Conservation (phyloP, 768 basidiomycete genomes). For the Psilocybe azurescens region DNA sequence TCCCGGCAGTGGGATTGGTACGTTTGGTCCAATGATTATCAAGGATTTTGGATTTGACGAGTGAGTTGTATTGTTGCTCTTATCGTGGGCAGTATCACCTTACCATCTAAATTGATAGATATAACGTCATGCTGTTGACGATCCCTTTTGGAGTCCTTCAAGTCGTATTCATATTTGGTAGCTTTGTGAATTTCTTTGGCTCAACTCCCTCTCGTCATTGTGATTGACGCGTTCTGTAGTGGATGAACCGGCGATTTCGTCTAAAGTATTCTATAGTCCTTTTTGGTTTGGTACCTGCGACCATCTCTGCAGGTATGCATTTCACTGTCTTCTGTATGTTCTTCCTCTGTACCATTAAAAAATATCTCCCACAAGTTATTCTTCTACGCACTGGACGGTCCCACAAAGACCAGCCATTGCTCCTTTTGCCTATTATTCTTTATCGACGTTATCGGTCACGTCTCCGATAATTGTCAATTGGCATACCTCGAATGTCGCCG, state of each 20-base stretch:
- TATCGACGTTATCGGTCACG: slow-evolving; percentile 26
- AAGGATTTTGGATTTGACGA: slow-evolving; percentile 37
- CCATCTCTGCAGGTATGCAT: slow-evolving; percentile 27
- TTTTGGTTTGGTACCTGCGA: slow-evolving; percentile 25
- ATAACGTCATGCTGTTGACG: slow-evolving; percentile 35
- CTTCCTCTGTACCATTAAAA: background rate
- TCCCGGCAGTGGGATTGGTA: slow-evolving; percentile 29
- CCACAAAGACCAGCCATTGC: slow-evolving; percentile 28
- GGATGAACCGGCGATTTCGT: slow-evolving; percentile 30
- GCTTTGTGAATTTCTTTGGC: slow-evolving; percentile 28
- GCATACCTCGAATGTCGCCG: slow-evolving; percentile 41
- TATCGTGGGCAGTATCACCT: background rate
- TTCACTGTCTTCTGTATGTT: background rate
- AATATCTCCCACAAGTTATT: slow-evolving; percentile 23
- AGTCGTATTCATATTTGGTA: slow-evolving; percentile 29
- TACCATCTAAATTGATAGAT: slow-evolving; percentile 19
- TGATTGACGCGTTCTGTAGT: slow-evolving; percentile 14
- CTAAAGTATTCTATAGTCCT: slow-evolving; percentile 32
- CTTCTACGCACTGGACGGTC: slow-evolving; percentile 29
- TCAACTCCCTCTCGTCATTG: background rate
- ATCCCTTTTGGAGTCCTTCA: slow-evolving; percentile 36
- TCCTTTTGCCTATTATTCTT: slow-evolving; percentile 37
- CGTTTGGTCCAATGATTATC: slow-evolving; percentile 38
- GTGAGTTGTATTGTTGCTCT: slow-evolving; percentile 19
- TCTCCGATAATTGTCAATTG: slow-evolving; percentile 35